A percentile compares a stretch with the other conserved stretches of the same genome.
Evolutionary conservation across 441 rosid genomes (phyloP).

Genomic region (Capsella rubella): DNA sequence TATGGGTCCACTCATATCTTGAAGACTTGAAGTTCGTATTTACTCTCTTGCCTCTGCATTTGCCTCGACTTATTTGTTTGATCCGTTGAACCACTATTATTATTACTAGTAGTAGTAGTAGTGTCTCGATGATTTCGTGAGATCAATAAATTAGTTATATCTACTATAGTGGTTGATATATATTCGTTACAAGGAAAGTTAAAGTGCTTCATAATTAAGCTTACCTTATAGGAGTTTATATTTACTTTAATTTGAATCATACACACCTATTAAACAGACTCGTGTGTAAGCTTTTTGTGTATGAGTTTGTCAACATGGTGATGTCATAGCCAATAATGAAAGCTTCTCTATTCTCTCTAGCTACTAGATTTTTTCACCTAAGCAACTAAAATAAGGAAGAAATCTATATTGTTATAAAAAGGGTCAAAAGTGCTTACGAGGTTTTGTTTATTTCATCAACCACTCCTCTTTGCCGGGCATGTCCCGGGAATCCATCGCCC

Average conservation of each 20-base stretch:
- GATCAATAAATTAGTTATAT: neutral
- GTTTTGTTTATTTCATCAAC: conserved; percentile 32
- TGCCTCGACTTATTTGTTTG: conserved; percentile 11
- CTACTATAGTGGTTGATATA: neutral
- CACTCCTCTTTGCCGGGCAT: conserved; percentile 40
- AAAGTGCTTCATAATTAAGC: neutral
- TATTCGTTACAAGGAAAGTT: neutral
- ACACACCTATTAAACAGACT: neutral
- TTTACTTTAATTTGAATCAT: neutral
- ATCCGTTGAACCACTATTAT: neutral
- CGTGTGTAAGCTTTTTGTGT: neutral
- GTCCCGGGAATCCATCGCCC: conserved; percentile 34
- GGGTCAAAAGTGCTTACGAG: conserved; percentile 17
- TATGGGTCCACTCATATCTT: neutral
- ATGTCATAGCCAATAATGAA: conserved; percentile 29
- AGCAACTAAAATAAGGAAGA: neutral
- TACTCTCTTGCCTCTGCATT: neutral
- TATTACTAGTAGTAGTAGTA: neutral
- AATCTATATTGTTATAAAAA: neutral
- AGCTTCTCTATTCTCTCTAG: conserved; percentile 8
- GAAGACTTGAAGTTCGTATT: conserved; percentile 12
- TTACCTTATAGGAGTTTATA: neutral
- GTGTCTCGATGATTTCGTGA: neutral
- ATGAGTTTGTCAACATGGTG: conserved; percentile 27
- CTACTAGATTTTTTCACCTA: conserved; percentile 12